Evolutionary conservation across 345 rosid genomes (phyloP).

Genomic region (Gossypioides kirkii): DNA sequence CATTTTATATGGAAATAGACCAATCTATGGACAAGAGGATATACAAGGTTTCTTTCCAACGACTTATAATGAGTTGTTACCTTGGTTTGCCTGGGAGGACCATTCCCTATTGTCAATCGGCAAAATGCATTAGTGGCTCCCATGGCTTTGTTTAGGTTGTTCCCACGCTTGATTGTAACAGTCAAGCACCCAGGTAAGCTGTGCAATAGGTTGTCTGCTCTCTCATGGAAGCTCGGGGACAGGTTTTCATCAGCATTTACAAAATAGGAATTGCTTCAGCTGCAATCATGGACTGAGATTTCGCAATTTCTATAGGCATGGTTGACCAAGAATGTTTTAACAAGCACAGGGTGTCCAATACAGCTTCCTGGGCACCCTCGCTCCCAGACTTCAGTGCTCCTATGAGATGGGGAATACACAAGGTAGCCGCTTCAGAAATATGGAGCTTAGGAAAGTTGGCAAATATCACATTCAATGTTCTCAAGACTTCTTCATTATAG

Average conservation of each 20-base stretch:
- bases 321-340: conserved; percentile 77
- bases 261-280: conserved; percentile 80
- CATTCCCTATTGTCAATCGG: conserved; percentile 69
- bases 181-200: conserved; percentile 89
- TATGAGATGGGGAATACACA: conserved; percentile 80
- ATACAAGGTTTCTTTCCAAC: not conserved
- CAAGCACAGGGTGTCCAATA: conserved; percentile 68
- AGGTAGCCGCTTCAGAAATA: conserved; percentile 77
- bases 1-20: not conserved
- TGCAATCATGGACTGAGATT: conserved; percentile 77
- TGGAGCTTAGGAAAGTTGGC: conserved; percentile 75
- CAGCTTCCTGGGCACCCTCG: conserved; percentile 73
- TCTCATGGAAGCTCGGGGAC: conserved; percentile 86
- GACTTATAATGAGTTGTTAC: conserved; percentile 25
- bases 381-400: conserved; percentile 69
- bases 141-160: conserved; percentile 74
- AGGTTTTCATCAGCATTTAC: conserved; percentile 75
- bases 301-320: conserved; percentile 69
- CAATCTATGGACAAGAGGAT: not conserved
- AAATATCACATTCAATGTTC: conserved; percentile 68
- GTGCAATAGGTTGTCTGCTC: conserved; percentile 75
- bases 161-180: conserved; percentile 73
- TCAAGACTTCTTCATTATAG: conserved; percentile 73
- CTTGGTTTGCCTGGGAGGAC: conserved; percentile 87
- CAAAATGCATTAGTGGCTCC: conserved; percentile 84